Evolutionary conservation across 768 basidiomycete genomes (phyloP), one percentile per base, ranked within the genome.

Genomic region (Kwoniella botswanensis): DNA sequence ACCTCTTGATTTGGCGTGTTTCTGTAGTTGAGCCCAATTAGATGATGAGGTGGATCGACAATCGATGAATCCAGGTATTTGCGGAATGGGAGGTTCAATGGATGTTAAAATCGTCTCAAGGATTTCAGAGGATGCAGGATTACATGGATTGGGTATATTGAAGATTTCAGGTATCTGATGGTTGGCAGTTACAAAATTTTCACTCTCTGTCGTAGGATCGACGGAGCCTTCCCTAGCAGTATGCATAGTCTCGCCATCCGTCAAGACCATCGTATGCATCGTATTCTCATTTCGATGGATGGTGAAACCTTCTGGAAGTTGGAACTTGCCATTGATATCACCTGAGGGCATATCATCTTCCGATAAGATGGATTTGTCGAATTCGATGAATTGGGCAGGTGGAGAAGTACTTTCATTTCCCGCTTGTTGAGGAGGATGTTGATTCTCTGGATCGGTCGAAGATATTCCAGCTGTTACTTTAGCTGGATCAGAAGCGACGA

Each of bases 81-180:
- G 46, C 6, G 62, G 86, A 86, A 84, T 63, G 88, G 88, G 69
- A 89, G 86, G 67, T 87, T 82, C 76, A 17, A 81, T 72, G 0
- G 66, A 87, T 3, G 89, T 88, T 24, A 98, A 85, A 11, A 95
- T 81, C 0, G 87, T 86, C 0, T 87, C 85, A 24, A 93, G 76
- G 65, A 92, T 88, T 1, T 88, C 82, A 4, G 87, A 86, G 71
- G 92, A 90, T 76, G 91, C 92, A 3, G 95, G 92, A 82, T 93
- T 91, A 85, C 94, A 96, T 6, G 94, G 94, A 76, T 96, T 95
- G 2, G 90, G 87, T 21, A 92, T 90, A 18, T 43, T 44, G 46
- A 50, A 60, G 5, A 54, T 3, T 22, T 52, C 17, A 17, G 46
- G 46, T n/a, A 54, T 12, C 2, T 58, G 35, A 52, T 67, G 64